phyloP scores from a whole-genome alignment of 148 eudicot species.

The Linanthus parryae region DNA sequence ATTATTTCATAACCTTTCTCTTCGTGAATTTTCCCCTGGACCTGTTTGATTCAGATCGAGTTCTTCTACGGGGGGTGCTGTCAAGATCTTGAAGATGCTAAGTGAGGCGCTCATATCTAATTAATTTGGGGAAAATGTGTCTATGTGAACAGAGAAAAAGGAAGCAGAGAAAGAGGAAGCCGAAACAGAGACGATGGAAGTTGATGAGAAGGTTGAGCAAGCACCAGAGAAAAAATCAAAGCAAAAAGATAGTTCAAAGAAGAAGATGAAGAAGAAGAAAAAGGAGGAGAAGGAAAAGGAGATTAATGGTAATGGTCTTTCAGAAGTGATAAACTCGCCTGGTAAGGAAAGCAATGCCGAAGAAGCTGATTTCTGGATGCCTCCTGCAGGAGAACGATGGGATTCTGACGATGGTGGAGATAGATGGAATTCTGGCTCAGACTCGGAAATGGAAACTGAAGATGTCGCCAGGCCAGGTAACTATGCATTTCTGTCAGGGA shows the following conservation, averaged over 20 bases:
- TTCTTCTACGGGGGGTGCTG: background rate
- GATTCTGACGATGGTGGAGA: slow-evolving; percentile 85
- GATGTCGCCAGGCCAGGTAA: slow-evolving; percentile 22
- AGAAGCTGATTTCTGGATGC: slow-evolving; percentile 75
- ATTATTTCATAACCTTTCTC: slow-evolving; percentile 4
- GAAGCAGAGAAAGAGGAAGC: slow-evolving; percentile 51
- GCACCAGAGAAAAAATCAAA: slow-evolving; percentile 29
- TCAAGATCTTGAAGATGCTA: background rate
- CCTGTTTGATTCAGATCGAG: background rate
- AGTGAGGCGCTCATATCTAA: background rate
- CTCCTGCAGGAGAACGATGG: slow-evolving; percentile 74
- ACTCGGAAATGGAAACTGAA: slow-evolving; percentile 32
- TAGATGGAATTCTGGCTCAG: slow-evolving; percentile 73
- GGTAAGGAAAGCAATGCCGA: slow-evolving; percentile 50
- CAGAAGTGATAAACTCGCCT: slow-evolving; percentile 26
- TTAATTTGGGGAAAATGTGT: background rate
- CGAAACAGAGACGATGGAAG: slow-evolving; percentile 17
- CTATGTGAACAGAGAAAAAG: slow-evolving; percentile 48
- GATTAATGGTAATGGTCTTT: slow-evolving; percentile 25
- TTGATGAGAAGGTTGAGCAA: slow-evolving; percentile 24
- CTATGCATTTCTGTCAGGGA: no score
- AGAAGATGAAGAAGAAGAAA: slow-evolving; percentile 32
- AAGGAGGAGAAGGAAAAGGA: slow-evolving; percentile 36
- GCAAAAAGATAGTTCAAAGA: slow-evolving; percentile 27
- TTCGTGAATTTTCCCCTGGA: slow-evolving; percentile 3